Evolutionary conservation across 2,329 filamentous ascomycete species (phyloP).

Genomic region (Ceratocystis eucalypticola): DNA sequence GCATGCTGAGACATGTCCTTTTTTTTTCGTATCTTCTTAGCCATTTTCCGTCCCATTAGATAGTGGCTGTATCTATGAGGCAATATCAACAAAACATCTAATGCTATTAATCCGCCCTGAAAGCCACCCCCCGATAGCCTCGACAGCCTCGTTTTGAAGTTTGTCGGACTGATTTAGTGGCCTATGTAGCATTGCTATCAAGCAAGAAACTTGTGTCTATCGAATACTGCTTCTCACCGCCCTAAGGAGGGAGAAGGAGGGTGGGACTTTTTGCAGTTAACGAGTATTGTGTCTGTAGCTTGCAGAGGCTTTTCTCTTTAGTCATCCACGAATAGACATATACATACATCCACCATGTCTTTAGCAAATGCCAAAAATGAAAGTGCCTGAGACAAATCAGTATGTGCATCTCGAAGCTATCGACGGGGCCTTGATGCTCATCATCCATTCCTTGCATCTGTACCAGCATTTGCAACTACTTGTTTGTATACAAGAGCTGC

Average conservation of each 20-base stretch:
- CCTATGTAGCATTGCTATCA: neutral
- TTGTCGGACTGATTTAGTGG: neutral
- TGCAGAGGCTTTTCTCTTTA: too few species aligned
- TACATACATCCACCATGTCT: neutral
- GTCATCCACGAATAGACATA: too few species aligned
- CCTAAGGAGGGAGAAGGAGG: neutral
- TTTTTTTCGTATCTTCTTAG: neutral
- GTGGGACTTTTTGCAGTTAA: neutral
- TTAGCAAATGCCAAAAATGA: neutral
- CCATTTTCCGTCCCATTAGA: neutral
- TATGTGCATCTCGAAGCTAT: neutral
- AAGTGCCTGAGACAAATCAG: neutral
- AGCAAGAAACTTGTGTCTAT: neutral
- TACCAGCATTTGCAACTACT: neutral
- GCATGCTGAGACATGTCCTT: neutral
- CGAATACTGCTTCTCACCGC: neutral
- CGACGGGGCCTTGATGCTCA: neutral
- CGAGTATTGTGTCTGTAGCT: neutral
- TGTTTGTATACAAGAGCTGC: neutral
- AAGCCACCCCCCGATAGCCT: neutral
- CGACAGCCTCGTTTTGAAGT: neutral
- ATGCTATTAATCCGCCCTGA: neutral
- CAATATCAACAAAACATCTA: neutral
- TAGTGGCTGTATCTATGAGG: neutral
- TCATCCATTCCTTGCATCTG: neutral